Evolutionary conservation across 345 rosid genomes (phyloP).

Genomic region (Eucalyptus curtisii): DNA sequence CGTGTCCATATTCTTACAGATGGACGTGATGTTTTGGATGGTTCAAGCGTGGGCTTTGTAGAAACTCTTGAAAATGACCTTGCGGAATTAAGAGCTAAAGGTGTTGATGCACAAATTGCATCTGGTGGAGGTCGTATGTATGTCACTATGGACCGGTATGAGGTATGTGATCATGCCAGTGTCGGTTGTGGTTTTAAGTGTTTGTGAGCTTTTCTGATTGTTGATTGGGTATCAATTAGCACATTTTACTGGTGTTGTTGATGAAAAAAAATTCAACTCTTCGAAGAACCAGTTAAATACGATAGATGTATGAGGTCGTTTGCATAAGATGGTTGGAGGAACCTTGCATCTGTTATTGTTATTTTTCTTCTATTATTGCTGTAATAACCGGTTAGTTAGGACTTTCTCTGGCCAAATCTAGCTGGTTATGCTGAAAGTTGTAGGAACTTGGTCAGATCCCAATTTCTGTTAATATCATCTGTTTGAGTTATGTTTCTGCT

Average conservation of each 20-base stretch:
- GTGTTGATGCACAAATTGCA: slow-evolving; percentile 82
- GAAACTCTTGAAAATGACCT: slow-evolving; percentile 80
- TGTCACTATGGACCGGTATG: slow-evolving; percentile 94
- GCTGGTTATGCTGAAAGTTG: not conserved
- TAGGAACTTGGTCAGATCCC: not conserved
- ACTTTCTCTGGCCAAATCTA: not conserved
- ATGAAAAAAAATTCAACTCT: not conserved
- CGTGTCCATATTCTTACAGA: slow-evolving; percentile 89
- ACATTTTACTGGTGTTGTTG: not conserved
- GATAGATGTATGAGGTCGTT: not conserved
- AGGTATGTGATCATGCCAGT: slow-evolving; percentile 24
- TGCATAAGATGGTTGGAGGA: not conserved
- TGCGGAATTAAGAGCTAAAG: slow-evolving; percentile 44
- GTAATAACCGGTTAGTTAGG: not conserved
- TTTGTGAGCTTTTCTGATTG: not conserved
- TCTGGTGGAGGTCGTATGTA: slow-evolving; percentile 99
- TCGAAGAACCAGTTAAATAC: not conserved
- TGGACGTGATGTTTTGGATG: slow-evolving; percentile 97
- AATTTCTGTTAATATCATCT: not conserved
- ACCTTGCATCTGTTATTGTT: not conserved
- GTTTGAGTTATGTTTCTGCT: not conserved
- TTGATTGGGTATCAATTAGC: not conserved
- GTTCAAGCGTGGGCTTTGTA: slow-evolving; percentile 76
- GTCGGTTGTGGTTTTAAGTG: not conserved
- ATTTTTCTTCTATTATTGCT: not conserved